Base-by-base conservation (phyloP, 129 eudicot genomes). In the Tagetes patula region DNA sequence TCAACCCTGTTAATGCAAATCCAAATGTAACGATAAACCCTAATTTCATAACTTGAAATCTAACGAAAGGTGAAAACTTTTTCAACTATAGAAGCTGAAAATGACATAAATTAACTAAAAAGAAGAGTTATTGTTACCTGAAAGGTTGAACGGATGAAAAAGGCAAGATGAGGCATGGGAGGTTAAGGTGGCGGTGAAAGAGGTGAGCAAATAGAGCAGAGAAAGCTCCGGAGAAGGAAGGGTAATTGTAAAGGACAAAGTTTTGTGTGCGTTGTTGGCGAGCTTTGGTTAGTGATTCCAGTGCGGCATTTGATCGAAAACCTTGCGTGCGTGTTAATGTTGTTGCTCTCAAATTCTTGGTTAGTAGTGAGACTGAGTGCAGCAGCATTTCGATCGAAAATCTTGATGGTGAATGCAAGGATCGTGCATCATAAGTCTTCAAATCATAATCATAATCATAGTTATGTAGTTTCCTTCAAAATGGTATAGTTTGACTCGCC, bases 181-280 rank as follows among this genome's bases (percentile, higher is more conserved):
- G 74, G 48, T 77, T 70, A 72, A 92, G 84, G 27, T 82, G 95
- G 42, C 74, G 79, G 83, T 92, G 98, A 81, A 83, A 89, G 41
- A 87, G 74, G 67, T 83, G 83, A 39, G 98, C 89, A 38, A 89
- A 92, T 6, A 92, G 83, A 53, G 98, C 98, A 0, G 92, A 86
- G 63, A 80, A 89, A 11, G 96, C 96, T 42, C 96, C 98, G 63
- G 96, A 87, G 54, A 89, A 85, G 1, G 98, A 92, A 47, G 98
- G 96, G 77, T 92, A 92, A 48, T 89, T 89, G 87, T 92, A 92
- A 34, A 92, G 85, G 30, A 83, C 92, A 11, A 92, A 2, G 80
- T 80, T 86, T 4, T 81, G 90, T 45, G 80, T 82, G 30, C 79
- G 62, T 12, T 83, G 71, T 68, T 85, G 77, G 32, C 88, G 82